Base-by-base conservation (phyloP, 805 yeast genomes). In the Sugiyamaella boreocaroliniensis region DNA sequence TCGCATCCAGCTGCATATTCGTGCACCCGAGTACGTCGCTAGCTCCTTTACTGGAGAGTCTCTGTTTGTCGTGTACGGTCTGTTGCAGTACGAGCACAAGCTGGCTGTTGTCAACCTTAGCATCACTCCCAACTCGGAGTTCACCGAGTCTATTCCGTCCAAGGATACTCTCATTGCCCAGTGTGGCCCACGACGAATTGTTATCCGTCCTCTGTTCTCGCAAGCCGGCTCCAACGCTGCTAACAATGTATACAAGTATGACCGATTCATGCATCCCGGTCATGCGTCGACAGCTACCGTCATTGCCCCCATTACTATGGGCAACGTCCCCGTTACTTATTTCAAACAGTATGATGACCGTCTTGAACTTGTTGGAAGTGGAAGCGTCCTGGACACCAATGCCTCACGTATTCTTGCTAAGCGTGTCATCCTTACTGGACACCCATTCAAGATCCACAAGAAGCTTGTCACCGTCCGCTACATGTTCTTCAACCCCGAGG, bases 401-500 rank as follows among this genome's bases (percentile, higher is more conserved):
- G 87, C 85, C 64, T 78, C 84, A 12, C 80, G 98, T 68, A 77
- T 92, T 22, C 66, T 90, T 51, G 96, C 95, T 32, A 89, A 92
- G 77, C 80, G 98, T 67, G 83, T 85, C 4, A 82, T 93, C 5
- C 72, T 93, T 51, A 93, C 98, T 0, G 99, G 99, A 53, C 89
- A 89, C 61, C 96, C 97, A 44, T 83, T 89, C 70, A 93, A 90
- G 75, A 90, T 93, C 62, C 97, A 95, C 76, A 92, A 88, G 73
- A 81, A 78, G 55, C 86, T 90, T 42, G 88, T 93, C 58, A 93
- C 99, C 1, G 79, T 93, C 54, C 83, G 98, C 61, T 93, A 89
- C 78, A 93, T 93, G 99, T 93, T 93, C 76, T 92, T 92, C 82
- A 88, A 84, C 64, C 73, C 87, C 10, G 88, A 86, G 47, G 99